Evolutionary conservation across 176 grass and related monocot genomes (phyloP), one percentile per base, ranked within the genome.

Genomic region (Oryza coarctata): DNA sequence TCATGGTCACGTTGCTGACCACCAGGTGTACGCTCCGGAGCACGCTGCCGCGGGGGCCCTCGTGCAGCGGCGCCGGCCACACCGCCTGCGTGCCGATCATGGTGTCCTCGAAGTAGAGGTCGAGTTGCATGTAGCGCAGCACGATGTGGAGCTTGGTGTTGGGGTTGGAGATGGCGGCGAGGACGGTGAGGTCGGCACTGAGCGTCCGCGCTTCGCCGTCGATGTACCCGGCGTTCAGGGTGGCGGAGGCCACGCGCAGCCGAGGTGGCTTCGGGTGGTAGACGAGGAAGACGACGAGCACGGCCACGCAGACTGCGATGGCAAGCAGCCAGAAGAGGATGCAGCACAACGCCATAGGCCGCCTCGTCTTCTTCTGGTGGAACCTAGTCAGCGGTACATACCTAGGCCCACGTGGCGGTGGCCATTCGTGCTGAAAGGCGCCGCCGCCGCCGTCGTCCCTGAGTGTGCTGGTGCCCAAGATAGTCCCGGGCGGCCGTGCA

Each of bases 181-280:
- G 91, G 20, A 95, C 39, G 31, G 89, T 90, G 73, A 95, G 63
- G 76, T 99, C 90, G 23, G 89, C 88, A 87, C 91, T 99, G 49
- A 99, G 90, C 65, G 80, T 80, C 38, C 41, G 15, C 8, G 65
- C 79, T 25, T 30, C 12, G 23, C 12, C 18, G 87, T 95, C 89
- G 28, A 99, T 41, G 81, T 92, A 90, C 9, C 86, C 96, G 0
- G 87, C 87, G 63, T 95, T 99, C 28, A 99, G 80, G 27, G 88
- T 92, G 43, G 85, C 91, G 20, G 68, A 70, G n/a, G 79, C 43
- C 52, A 99, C 85, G 40, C 89, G 80, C 12, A 95, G 80, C 72
- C 73, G 87, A 11, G 96, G 93, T 25, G 52, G 49, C 64, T 84
- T 68, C 13, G 96, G 96, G 44, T 81, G 90, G 96, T 93, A 99